These are phyloP conservation scores for Asterophora lycoperdoides DNA, from an alignment of 768 basidiomycete species.

Conservation along the genomic window DNA sequence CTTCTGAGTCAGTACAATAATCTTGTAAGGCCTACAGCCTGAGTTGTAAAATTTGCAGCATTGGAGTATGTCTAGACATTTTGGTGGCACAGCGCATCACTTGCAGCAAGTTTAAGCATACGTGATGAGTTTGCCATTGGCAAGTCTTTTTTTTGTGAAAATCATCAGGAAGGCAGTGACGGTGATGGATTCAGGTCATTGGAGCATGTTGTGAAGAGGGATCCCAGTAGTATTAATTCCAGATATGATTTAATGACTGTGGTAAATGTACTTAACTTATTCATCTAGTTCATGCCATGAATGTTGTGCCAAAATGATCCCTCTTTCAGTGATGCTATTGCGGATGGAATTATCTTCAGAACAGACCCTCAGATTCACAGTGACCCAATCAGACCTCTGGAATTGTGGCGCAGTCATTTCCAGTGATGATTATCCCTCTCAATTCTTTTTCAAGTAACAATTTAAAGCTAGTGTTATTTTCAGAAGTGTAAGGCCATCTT, in stretches of 20 bases:
- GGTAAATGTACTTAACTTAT: conserved; percentile 32
- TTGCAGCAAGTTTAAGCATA: no score
- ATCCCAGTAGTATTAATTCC: conserved; percentile 7
- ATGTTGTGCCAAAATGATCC: conserved; percentile 15
- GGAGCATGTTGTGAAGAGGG: conserved; percentile 12
- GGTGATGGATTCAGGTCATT: conserved; percentile 7
- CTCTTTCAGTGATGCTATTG: neutral
- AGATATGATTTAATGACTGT: conserved; percentile 19
- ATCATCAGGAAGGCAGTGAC: neutral
- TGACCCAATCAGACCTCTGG: conserved; percentile 25
- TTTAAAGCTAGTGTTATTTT: neutral
- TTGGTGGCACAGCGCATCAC: no score
- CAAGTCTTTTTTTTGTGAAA: no score
- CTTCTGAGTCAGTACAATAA: no score
- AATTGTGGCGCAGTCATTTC: conserved; percentile 39
- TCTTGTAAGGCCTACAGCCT: no score
- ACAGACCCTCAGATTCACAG: conserved; percentile 19
- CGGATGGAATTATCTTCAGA: conserved; percentile 9
- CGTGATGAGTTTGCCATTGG: no score
- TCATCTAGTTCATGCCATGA: conserved; percentile 28
- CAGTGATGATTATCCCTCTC: conserved; percentile 26
- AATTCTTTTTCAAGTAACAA: no score
- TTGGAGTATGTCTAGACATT: no score
- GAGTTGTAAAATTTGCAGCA: no score
- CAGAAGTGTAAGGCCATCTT: conserved; percentile 41